Evolutionary conservation across 257 asterid genomes (phyloP), one percentile per base, ranked within the genome.

Genomic region (Solanum rostratum): DNA sequence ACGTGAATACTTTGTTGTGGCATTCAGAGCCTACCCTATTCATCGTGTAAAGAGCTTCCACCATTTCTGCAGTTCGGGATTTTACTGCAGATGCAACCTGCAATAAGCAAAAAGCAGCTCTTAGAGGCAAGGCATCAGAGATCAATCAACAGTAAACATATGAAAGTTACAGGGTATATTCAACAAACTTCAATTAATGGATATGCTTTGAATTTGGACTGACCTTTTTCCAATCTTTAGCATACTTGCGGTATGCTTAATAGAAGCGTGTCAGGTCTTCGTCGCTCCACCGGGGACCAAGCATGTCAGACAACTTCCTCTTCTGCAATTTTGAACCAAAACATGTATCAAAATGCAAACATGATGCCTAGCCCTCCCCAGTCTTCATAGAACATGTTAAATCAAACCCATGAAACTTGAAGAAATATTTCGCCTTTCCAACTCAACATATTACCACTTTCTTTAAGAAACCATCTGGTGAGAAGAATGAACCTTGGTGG

Each of bases 171-270:
- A 12, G 50, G 52, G 53, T 22, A 66, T 49, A 18, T 4, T 45
- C 14, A 27, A 65, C 54, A 68, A 78, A 65, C 79, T 49, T 65
- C 49, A 63, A 49, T 82, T 65, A 27, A 78, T 52, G 46, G 49
- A 41, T 60, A 62, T 30, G 43, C 84, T 39, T 41, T 39, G 73
- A 81, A 62, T 60, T 81, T 70, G 83, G 83, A 88, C 97, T 81
- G 29, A 95, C 98, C 99, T 95, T 95, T 88, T 93, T 94, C 97
- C 97, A 95, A 63, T 95, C 95, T 91, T 90, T 92, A 79, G 95
- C 94, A 86, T 94, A 85, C 87, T 91, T 95, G 86, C 99, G 92
- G 86, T 92, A 94, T 30, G 97, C 93, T 43, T 95, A 95, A 88
- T 95, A 95, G 86, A 95, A 95, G 84, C 94, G 93, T 85, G 85